A percentile compares a stretch with the other conserved stretches of the same genome.
Conservation (phyloP, 148 eudicot genomes). For the Cornus suecica region DNA sequence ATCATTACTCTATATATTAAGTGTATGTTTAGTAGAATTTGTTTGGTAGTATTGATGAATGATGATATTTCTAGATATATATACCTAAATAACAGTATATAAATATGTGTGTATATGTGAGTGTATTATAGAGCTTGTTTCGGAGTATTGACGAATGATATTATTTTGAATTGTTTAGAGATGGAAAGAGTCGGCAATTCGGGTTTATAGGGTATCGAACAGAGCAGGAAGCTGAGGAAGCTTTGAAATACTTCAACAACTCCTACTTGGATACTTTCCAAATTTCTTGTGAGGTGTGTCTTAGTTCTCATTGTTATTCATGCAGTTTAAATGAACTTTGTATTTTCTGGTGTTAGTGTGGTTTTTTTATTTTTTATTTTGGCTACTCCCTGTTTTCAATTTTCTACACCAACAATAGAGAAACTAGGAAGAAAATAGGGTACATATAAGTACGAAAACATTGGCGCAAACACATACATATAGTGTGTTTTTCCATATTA, state of each 20-base stretch:
- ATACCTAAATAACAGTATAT: not conserved
- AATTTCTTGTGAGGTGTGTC: conserved; percentile 73
- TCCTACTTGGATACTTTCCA: conserved; percentile 65
- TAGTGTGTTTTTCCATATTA: not conserved
- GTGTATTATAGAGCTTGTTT: not conserved
- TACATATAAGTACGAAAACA: not conserved
- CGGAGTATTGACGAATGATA: not conserved
- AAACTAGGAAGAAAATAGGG: not conserved
- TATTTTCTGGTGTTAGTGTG: not conserved
- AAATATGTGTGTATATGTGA: not conserved
- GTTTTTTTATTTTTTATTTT: too few species aligned
- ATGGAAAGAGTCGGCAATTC: conserved; percentile 90
- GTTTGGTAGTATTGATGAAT: too few species aligned
- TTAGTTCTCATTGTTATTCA: not conserved
- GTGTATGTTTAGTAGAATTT: too few species aligned
- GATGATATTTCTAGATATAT: not conserved
- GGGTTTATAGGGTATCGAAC: conserved; percentile 87
- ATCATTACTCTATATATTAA: too few species aligned
- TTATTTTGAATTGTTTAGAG: conserved; percentile 37
- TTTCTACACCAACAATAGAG: not conserved
- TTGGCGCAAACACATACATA: not conserved
- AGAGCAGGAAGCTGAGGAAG: conserved; percentile 71
- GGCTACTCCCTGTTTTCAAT: not conserved
- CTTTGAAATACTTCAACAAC: conserved; percentile 70
- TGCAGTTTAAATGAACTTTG: not conserved